Percentiles rank a stretch among this genome's conserved stretches.
phyloP scores from a whole-genome alignment of 2,329 filamentous ascomycete genomes.

The Beauveria rudraprayagi region DNA sequence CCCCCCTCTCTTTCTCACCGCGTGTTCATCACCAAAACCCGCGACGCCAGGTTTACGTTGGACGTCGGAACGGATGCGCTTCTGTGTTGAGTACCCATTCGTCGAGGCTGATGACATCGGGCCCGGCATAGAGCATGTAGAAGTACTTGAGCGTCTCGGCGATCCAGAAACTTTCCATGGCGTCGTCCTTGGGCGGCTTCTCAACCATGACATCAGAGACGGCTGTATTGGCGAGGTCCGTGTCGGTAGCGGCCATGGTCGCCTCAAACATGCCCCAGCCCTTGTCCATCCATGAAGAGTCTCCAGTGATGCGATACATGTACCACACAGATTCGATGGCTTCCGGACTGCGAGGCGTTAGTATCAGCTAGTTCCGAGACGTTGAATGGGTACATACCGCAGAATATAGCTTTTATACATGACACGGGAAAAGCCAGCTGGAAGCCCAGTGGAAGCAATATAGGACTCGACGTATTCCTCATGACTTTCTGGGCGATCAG shows the following conservation, averaged over 20 bases:
- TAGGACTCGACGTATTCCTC: conserved; percentile 42
- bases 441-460: conserved; percentile 37
- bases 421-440: conserved; percentile 43
- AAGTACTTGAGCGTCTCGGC: conserved; percentile 92
- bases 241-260: conserved; percentile 58
- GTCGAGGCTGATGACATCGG: conserved; percentile 57
- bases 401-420: conserved; percentile 48
- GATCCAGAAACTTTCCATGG: conserved; percentile 86
- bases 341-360: conserved; percentile 52
- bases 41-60: conserved; percentile 18
- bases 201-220: conserved; percentile 52
- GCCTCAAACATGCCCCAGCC: conserved; percentile 81
- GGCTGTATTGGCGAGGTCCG: conserved; percentile 61
- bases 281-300: conserved; percentile 64
- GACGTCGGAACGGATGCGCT: conserved; percentile 49
- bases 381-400: conserved; percentile 36
- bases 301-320: conserved; percentile 83
- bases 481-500: conserved; percentile 38
- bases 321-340: conserved; percentile 85
- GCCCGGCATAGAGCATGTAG: conserved; percentile 68
- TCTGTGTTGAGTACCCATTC: conserved; percentile 61
- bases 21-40: no score
- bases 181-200: conserved; percentile 41
- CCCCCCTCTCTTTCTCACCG: background rate
- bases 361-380: background rate